Percentiles rank a stretch among this genome's conserved stretches.
Conservation (phyloP, 2,329 filamentous ascomycete species). For the Anthostomella pinea region DNA sequence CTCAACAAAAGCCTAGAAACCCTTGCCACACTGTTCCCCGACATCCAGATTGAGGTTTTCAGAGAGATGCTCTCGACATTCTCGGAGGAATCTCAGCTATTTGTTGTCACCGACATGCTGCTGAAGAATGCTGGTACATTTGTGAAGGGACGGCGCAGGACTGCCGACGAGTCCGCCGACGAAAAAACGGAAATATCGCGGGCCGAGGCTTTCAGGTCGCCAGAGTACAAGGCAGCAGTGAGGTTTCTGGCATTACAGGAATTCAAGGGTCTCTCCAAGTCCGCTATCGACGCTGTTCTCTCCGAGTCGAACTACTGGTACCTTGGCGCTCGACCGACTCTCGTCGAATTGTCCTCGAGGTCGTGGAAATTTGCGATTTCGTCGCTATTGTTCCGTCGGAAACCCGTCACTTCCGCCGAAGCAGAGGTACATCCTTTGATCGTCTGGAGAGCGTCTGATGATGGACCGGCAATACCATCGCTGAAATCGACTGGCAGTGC, state of each 20-base stretch:
- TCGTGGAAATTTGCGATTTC: constrained; percentile 77
- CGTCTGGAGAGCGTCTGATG: constrained; percentile 55
- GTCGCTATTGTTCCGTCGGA: constrained; percentile 66
- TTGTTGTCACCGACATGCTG: constrained; percentile 73
- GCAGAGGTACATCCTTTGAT: constrained; percentile 62
- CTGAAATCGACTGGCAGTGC: constrained; percentile 64
- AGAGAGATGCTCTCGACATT: constrained; percentile 75
- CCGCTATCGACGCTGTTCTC: constrained; percentile 73
- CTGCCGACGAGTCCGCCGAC: constrained; percentile 23
- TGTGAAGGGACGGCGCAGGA: constrained; percentile 65
- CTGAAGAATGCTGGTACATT: constrained; percentile 69
- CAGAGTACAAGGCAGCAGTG: constrained; percentile 66
- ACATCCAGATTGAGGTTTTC: constrained; percentile 79
- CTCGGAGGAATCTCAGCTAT: constrained; percentile 71
- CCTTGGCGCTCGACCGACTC: constrained; percentile 65
- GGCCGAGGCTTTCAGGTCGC: constrained; percentile 65
- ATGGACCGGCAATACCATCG: constrained; percentile 56
- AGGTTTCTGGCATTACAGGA: constrained; percentile 67
- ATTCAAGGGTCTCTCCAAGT: constrained; percentile 71
- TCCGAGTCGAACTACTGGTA: constrained; percentile 81
- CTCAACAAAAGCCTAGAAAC: constrained; percentile 68
- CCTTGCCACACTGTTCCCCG: constrained; percentile 71
- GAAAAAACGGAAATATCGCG: constrained; percentile 44
- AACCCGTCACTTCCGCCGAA: constrained; percentile 50
- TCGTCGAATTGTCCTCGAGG: constrained; percentile 66